Base-by-base conservation (phyloP, 2,329 filamentous ascomycete species). In the Knufia fluminis region DNA sequence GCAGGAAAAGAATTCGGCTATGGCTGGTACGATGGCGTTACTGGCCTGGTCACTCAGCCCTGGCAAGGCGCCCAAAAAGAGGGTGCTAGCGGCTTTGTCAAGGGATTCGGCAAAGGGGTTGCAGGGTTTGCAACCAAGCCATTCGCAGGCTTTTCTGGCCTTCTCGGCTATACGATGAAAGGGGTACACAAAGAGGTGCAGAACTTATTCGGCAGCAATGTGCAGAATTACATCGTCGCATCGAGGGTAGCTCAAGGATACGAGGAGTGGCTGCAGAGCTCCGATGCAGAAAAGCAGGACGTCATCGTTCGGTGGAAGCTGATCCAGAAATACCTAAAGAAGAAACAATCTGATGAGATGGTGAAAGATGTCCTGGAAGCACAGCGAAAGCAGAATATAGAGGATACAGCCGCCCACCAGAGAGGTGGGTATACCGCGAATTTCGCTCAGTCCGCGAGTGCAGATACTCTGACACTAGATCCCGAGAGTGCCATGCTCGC, bases 291-390 rank as follows among this genome's bases (percentile, higher is more conserved):
- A 64, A 74, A 75, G 36, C 68, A 71, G 1, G 80, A 84, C 48
- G 78, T 90, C 14, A 62, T 89, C 36, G 65, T 68, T 36, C 72
- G 78, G 6, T 92, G 84, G 82, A 70, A 78, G n/a, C 68, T 69
- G 2, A 60, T 78, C 43, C 52, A 57, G 54, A 56, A 75, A 78
- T 46, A 70, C 72, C 12, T 76, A 17, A 53, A 53, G 54, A 75
- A 28, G 12, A 28, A 28, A 28, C 6, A 28, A 6, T 12, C 26
- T 28, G 26, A 28, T 68, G 68, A 73, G 71, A 68, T 71, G 65
- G 56, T 79, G 77, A 59, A 71, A 71, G 24, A 78, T 81, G 52
- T 51, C 51, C 51, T 32, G 48, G 38, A 46, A 44, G 36, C 24
- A 44, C 50, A 52, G 35, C 48, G 12, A 32, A 46, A 45, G 52